Evolutionary conservation across 202 grass and related monocot genomes (phyloP), one percentile per base, ranked within the genome.

Genomic region (Eragrostis tef): DNA sequence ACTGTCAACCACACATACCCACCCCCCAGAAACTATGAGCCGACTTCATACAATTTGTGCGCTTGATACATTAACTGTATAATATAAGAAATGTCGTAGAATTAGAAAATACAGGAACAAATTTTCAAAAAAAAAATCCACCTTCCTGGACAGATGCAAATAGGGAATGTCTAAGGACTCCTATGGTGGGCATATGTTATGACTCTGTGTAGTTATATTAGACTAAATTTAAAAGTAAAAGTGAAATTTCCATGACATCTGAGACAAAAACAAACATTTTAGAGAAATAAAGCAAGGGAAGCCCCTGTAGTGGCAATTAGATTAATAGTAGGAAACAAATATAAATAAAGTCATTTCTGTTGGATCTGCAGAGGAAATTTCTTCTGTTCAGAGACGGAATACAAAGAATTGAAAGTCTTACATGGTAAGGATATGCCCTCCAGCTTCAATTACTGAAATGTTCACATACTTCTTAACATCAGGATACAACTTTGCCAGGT

Each of bases 401-500:
- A 11, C 9, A n/a, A 64, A 58, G 10, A 10, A 84, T 61, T 7
- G 13, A 50, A 65, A 25, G 21, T 75, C 92, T 94, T 89, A 94
- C 92, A 94, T 89, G 6, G 89, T 85, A 79, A 94, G 85, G 66
- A 94, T 91, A 73, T 94, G 92, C 2, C 84, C 92, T 82, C 92
- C 92, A 74, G 92, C 89, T 88, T 94, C 89, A 86, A 94, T 91
- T 73, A 94, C 77, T 74, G 92, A 89, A 65, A 94, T 94, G 34
- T 81, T 87, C 74, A 87, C 92, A 24, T 89, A 85, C 62, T 94
- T 84, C 61, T 89, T 89, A 17, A 94, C 70, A 53, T 84, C 71
- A 72, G 89, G 92, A 80, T 94, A 94, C 52, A 91, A 65, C 11
- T 91, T 94, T 49, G 78, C 62, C 65, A 94, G 80, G 61, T 91